Conservation (phyloP, 1,284 basidiomycete genomes). For the Melampsora medusae region DNA sequence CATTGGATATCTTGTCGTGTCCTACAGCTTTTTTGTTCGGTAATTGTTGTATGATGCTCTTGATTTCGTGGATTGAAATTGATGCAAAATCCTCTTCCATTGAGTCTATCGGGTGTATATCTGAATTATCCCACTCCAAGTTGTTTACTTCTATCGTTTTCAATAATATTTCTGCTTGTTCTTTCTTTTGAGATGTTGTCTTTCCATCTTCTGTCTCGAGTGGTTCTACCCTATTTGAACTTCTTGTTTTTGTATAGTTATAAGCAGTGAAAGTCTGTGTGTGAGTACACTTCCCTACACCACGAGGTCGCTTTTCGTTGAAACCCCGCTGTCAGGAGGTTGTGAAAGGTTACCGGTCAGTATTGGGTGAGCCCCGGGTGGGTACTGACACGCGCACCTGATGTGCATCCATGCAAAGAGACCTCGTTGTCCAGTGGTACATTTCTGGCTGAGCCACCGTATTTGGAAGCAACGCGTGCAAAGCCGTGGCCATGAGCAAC, state of each 20-base stretch:
- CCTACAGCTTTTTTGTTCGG: conserved; percentile 12
- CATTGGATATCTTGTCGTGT: not conserved
- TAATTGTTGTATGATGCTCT: not conserved
- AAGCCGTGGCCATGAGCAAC: too few relatives aligned
- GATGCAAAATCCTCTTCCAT: not conserved
- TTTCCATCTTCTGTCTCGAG: not conserved
- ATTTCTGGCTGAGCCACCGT: too few relatives aligned
- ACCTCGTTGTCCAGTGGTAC: too few relatives aligned
- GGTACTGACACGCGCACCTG: too few relatives aligned
- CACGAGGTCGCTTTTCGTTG: too few relatives aligned
- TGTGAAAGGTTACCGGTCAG: too few relatives aligned
- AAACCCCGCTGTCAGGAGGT: too few relatives aligned
- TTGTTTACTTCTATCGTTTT: not conserved
- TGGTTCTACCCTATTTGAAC: not conserved
- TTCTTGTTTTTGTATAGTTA: not conserved
- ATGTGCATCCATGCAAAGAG: too few relatives aligned
- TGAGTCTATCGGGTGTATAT: not conserved
- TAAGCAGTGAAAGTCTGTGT: not conserved
- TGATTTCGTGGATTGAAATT: not conserved
- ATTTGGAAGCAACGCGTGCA: too few relatives aligned
- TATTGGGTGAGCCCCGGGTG: too few relatives aligned
- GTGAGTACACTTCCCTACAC: not conserved
- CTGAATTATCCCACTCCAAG: not conserved
- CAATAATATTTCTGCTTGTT: conserved; percentile 6
- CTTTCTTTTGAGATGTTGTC: not conserved